Base-by-base conservation (phyloP, 257 asterid species). In the Solanum rostratum region DNA sequence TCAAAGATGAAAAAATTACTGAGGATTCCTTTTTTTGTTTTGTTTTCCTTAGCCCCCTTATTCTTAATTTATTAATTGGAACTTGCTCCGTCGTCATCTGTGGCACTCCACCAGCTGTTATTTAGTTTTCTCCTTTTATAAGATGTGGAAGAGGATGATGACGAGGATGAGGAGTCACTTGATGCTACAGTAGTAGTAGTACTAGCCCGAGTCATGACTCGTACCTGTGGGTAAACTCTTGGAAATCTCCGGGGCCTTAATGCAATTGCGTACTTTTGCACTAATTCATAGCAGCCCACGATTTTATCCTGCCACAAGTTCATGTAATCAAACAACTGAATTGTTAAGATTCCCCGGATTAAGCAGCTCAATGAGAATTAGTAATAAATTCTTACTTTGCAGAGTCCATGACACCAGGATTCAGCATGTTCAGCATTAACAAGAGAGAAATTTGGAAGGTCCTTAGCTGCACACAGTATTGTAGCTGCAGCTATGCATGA, bases 401-500 rank as follows among this genome's bases (percentile, higher is more conserved):
- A 91, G 63, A 97, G 98, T 73, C 99, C 98, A 85, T 88, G 89
- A 63, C 94, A 91, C 99, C 99, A 97, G 82, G 97, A 91, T 74
- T 93, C 96, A 74, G 97, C 98, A 73, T 93, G 94, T 83, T 94
- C 94, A 84, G 93, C 92, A 69, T 91, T 93, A 22, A 94, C 89
- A 84, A 89, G 85, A 85, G 95, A 91, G 92, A 94, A 92, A 45
- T 88, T 89, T 1, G 98, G 98, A 52, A 94, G 87, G 68, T 94
- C 97, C 84, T 92, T 92, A 82, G 97, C 97, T 85, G 97, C 97
- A 84, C 91, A 84, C 24, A 94, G 92, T 45, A 92, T 89, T 87
- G 98, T 76, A 27, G 97, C 95, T 13, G 97, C 97, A 83, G 97
- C 99, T 85, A 92, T 90, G 93, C 98, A 96, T 79, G 99, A 96